These are phyloP conservation scores for Clonostachys solani DNA, from an alignment of 2,329 filamentous ascomycete species.

Conservation along the genomic window DNA sequence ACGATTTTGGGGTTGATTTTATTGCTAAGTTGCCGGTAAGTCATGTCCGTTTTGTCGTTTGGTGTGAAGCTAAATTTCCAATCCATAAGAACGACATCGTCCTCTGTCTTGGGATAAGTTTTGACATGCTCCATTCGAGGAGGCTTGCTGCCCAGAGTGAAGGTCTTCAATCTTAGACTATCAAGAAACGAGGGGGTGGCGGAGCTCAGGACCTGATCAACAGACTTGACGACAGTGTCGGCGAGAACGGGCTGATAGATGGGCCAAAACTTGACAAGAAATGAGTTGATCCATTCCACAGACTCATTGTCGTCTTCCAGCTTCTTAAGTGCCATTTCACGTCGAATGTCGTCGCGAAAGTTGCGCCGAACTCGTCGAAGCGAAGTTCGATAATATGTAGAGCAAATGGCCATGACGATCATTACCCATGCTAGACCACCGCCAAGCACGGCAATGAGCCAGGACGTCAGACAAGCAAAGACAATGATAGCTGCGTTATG, in stretches of 20 bases:
- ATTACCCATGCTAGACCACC: slow-evolving; percentile 92
- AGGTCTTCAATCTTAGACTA: slow-evolving; percentile 88
- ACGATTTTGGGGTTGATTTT: slow-evolving; percentile 97
- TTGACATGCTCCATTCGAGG: slow-evolving; percentile 97
- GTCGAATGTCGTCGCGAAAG: slow-evolving; percentile 88
- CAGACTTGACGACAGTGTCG: slow-evolving; percentile 85
- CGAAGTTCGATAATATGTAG: slow-evolving; percentile 95
- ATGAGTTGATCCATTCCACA: slow-evolving; percentile 98
- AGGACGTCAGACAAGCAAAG: slow-evolving; percentile 87
- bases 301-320: slow-evolving; percentile 90
- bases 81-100: slow-evolving; percentile 96
- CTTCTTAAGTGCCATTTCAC: slow-evolving; percentile 81
- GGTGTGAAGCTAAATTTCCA: slow-evolving; percentile 99
- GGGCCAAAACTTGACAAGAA: slow-evolving; percentile 98
- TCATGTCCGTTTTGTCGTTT: slow-evolving; percentile 90
- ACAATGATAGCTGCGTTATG: slow-evolving; percentile 93
- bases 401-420: slow-evolving; percentile 86
- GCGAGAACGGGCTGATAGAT: slow-evolving; percentile 95
- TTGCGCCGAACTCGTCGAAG: slow-evolving; percentile 90
- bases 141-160: slow-evolving; percentile 90
- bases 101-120: slow-evolving; percentile 92
- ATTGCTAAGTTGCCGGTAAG: slow-evolving; percentile 81
- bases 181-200: slow-evolving; percentile 90
- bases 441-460: slow-evolving; percentile 84
- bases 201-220: slow-evolving; percentile 92